These are phyloP conservation scores for Populus tremula DNA, from an alignment of 345 rosid genomes.

Conservation along the genomic window DNA sequence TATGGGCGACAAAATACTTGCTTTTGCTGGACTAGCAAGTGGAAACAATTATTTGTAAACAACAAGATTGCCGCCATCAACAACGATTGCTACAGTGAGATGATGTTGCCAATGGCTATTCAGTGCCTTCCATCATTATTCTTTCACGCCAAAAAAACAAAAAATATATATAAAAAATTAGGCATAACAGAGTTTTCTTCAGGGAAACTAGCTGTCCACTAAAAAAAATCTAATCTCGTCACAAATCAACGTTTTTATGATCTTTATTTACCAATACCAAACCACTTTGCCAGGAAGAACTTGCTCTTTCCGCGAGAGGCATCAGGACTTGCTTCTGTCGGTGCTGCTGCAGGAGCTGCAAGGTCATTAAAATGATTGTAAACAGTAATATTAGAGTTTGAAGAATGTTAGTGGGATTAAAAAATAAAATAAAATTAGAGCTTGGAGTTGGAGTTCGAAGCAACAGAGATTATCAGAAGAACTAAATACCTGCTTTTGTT, in stretches of 20 bases:
- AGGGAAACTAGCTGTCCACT: not conserved
- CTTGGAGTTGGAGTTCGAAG: not conserved
- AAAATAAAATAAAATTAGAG: not conserved
- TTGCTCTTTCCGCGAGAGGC: conserved; percentile 44
- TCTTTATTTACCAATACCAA: conserved; percentile 54
- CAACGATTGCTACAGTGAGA: not conserved
- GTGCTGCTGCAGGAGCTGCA: conserved; percentile 27
- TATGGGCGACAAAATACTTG: not conserved
- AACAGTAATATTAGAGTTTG: not conserved
- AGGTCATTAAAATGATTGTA: not conserved
- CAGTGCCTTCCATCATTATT: not conserved
- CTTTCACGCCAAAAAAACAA: not conserved
- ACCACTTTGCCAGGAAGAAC: conserved; percentile 55
- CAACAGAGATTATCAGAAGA: not conserved
- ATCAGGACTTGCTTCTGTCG: conserved; percentile 17
- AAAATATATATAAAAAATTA: conserved; percentile 12
- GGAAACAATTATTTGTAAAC: conserved; percentile 4
- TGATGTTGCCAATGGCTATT: not conserved
- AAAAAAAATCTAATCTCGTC: not conserved
- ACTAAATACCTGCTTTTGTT: conserved; percentile 40
- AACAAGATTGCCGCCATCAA: not conserved
- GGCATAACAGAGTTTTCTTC: not conserved
- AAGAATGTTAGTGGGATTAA: not conserved
- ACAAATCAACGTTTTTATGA: not conserved
- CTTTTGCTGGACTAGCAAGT: not conserved